Base-by-base conservation (phyloP, 768 basidiomycete genomes). In the Chalciporus pseudorubinellus region DNA sequence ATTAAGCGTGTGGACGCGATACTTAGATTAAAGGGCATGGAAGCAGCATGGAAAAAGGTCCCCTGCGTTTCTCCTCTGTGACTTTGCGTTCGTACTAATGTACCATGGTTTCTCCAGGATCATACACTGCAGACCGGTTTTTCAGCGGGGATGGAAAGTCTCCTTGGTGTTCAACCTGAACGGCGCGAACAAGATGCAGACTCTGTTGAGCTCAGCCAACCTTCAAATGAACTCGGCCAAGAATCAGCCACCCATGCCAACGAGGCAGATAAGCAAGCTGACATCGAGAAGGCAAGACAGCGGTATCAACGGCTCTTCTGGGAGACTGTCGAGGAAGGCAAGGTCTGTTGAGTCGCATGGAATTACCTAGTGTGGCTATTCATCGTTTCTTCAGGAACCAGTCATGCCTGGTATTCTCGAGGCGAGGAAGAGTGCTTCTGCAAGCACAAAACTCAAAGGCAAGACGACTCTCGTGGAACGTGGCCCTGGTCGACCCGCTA, bases 1-100 rank as follows among this genome's bases (percentile, higher is more conserved):
- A 71, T 92, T 53, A 86, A 87, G 66, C 87, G 93, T 39, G 76
- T 94, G 18, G 84, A 92, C 46, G 92, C 92, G 0, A 86, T 94
- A 45, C 67, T 95, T 31, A 78, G 90, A 26, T 70, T 95, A 57
- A 93, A 95, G 67, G 85, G 85, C 33, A 72, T 90, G 57, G 92
- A 94, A 64, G 69, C 72, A 45, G 71, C 76, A 46, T 89, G 83
- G 87, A 70, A 73, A 63, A 81, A 89, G 87, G 89, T 87, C 62
- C 62, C 81, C 75, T 33, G 53, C 45, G 14, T 47, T 43, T 53
- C 12, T 9, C 21, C 50, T 46, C 9, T n/a, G 34, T 26, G 26
- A 26, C 24, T 44, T 39, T 31, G 11, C 48, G 26, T 53, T 52
- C 21, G 55, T 21, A 28, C 31, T 46, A 6, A 9, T 44, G 16